These are phyloP conservation scores for Thelephora ganbajun DNA, from an alignment of 768 basidiomycete genomes.

Conservation along the genomic window DNA sequence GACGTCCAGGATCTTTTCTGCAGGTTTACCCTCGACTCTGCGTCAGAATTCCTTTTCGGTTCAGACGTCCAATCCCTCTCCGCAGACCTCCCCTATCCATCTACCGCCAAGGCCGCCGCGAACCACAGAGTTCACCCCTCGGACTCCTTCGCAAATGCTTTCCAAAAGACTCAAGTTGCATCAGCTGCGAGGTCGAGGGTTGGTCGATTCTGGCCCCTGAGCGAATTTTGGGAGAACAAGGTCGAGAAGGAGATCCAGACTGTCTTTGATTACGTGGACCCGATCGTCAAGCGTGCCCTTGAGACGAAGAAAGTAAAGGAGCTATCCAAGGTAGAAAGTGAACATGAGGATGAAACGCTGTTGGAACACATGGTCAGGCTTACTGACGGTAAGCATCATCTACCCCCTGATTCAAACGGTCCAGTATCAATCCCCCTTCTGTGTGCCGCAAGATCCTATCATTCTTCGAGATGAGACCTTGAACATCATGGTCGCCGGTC, in stretches of 20 bases:
- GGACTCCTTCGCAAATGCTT: slow-evolving; percentile 29
- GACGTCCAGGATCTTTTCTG: slow-evolving; percentile 29
- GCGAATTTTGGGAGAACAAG: slow-evolving; percentile 38
- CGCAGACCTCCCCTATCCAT: slow-evolving; percentile 35
- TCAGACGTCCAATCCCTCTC: slow-evolving; percentile 32
- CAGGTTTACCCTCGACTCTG: slow-evolving; percentile 46
- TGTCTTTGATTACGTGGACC: slow-evolving; percentile 38
- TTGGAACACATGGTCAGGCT: slow-evolving; percentile 11
- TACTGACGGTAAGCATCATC: slow-evolving; percentile 19
- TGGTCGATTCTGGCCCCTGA: slow-evolving; percentile 34
- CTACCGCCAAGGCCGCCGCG: slow-evolving; percentile 13
- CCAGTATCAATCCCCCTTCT: slow-evolving; percentile 25
- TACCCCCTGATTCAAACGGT: background rate
- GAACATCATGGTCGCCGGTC: slow-evolving; percentile 42
- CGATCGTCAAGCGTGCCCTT: slow-evolving; percentile 35
- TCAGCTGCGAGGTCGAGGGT: slow-evolving; percentile 25
- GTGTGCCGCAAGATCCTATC: slow-evolving; percentile 19
- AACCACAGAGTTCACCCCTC: slow-evolving; percentile 17
- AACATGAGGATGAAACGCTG: slow-evolving; percentile 15
- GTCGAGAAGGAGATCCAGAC: slow-evolving; percentile 30
- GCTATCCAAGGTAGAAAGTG: slow-evolving; percentile 6
- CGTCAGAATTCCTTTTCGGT: slow-evolving; percentile 44
- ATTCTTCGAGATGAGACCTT: slow-evolving; percentile 36
- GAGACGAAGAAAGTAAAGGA: slow-evolving; percentile 19
- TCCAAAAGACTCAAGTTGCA: slow-evolving; percentile 31